A percentile compares a stretch with the other conserved stretches of the same genome.
phyloP scores from a whole-genome alignment of 2,329 filamentous ascomycete genomes.

The Colletotrichum sp. region DNA sequence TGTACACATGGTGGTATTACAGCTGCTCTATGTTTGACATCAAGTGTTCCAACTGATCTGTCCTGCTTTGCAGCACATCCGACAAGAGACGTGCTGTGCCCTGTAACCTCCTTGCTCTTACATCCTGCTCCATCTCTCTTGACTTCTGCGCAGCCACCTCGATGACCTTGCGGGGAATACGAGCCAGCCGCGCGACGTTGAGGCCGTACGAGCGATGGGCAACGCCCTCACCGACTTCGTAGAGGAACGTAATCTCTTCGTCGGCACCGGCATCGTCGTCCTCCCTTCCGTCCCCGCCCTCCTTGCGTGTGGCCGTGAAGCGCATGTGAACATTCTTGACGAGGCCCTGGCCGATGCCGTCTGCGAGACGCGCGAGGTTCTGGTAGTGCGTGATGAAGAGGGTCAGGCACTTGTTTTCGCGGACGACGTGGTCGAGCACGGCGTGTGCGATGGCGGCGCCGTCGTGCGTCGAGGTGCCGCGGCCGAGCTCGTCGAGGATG shows the following conservation, averaged over 20 bases:
- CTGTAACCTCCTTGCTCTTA: constrained; percentile 65
- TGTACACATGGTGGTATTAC: constrained; percentile 31
- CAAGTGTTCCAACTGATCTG: constrained; percentile 56
- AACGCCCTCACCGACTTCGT: constrained; percentile 88
- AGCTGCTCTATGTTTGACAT: constrained; percentile 64
- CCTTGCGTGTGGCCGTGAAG: constrained; percentile 60
- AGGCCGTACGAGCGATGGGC: constrained; percentile 94
- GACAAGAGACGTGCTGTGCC: constrained; percentile 48
- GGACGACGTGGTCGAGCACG: constrained; percentile 83
- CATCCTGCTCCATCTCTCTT: constrained; percentile 76
- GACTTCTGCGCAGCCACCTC: constrained; percentile 83
- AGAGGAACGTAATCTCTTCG: constrained; percentile 90
- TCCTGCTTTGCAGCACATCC: constrained; percentile 40
- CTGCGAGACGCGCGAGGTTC: constrained; percentile 72
- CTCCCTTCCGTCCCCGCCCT: neutral
- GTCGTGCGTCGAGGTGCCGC: constrained; percentile 93
- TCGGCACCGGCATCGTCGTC: constrained; percentile 48
- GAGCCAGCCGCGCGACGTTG: constrained; percentile 88
- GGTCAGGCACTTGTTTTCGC: constrained; percentile 75
- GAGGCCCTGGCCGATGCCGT: constrained; percentile 61
- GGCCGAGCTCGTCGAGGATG: constrained; percentile 91
- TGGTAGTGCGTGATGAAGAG: constrained; percentile 99
- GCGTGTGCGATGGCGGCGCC: constrained; percentile 94
- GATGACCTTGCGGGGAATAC: constrained; percentile 76
- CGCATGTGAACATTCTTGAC: constrained; percentile 95